These are phyloP conservation scores for Dillenia suffruticosa DNA, from an alignment of 164 flowering plant genomes.

Conservation along the genomic window DNA sequence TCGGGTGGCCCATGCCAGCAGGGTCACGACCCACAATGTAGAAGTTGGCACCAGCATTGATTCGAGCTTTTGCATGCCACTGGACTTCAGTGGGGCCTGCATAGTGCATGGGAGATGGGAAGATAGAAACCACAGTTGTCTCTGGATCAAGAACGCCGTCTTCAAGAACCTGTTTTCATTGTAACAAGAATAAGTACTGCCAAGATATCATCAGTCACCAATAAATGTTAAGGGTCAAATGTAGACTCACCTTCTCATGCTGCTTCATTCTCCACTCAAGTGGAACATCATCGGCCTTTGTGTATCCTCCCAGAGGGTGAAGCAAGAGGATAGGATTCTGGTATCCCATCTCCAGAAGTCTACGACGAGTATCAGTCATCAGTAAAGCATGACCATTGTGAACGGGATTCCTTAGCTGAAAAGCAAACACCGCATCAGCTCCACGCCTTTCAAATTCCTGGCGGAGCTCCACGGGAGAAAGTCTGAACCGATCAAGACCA, in stretches of 20 bases:
- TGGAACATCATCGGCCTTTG: constrained; percentile 97
- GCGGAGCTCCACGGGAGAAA: constrained; percentile 79
- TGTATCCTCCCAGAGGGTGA: constrained; percentile 95
- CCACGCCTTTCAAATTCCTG: constrained; percentile 62
- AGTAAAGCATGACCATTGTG: constrained; percentile 99
- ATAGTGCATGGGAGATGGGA: constrained; percentile 99
- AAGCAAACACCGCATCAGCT: constrained; percentile 97
- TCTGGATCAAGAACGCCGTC: constrained; percentile 97
- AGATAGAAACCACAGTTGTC: constrained; percentile 88
- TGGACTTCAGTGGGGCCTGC: constrained; percentile 99
- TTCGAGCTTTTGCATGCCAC: constrained; percentile 98
- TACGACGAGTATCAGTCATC: constrained; percentile 92
- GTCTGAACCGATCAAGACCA: constrained; percentile 82
- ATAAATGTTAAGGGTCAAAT: not conserved
- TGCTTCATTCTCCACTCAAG: constrained; percentile 92
- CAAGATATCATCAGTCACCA: not conserved
- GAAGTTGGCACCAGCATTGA: constrained; percentile 98
- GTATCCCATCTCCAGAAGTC: constrained; percentile 94
- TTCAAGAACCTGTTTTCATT: constrained; percentile 70
- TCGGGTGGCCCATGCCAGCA: constrained; percentile 97
- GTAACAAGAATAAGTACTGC: not conserved
- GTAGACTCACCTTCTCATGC: constrained; percentile 70
- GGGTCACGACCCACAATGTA: constrained; percentile 98
- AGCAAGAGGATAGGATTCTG: constrained; percentile 86
- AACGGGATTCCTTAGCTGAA: constrained; percentile 91